Evolutionary conservation across 2,329 filamentous ascomycete genomes (phyloP).

Genomic region (Epichloe elymi): DNA sequence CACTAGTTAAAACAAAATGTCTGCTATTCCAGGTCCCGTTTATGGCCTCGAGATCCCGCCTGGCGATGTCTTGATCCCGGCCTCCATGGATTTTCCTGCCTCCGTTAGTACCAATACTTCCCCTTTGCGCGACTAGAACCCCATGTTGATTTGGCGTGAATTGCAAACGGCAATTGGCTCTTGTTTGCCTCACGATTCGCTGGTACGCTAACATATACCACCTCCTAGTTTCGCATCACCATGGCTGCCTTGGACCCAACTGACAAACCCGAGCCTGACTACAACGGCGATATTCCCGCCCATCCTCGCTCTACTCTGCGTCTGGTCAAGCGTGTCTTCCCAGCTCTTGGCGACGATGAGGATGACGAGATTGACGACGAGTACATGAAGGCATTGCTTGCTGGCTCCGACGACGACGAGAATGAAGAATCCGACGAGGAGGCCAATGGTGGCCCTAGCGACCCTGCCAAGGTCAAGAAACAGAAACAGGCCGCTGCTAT

Average conservation of each 20-base stretch:
- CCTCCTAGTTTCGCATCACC: constrained; percentile 74
- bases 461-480: constrained; percentile 81
- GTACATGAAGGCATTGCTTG: constrained; percentile 43
- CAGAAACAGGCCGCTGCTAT: constrained; percentile 65
- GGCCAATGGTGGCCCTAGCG: constrained; percentile 78
- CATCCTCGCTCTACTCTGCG: constrained; percentile 77
- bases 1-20: constrained; percentile 29
- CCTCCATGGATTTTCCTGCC: constrained; percentile 64
- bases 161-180: background rate
- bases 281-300: constrained; percentile 45
- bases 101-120: constrained; percentile 49
- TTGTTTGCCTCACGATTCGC: background rate
- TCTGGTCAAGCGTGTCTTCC: constrained; percentile 62
- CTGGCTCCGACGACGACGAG: constrained; percentile 36
- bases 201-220: constrained; percentile 15
- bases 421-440: constrained; percentile 50
- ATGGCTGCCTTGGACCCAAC: constrained; percentile 97
- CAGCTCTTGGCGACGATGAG: constrained; percentile 37
- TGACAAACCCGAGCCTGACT: constrained; percentile 54
- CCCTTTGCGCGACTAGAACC: background rate
- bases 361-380: constrained; percentile 57
- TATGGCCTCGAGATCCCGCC: constrained; percentile 87
- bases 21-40: constrained; percentile 57
- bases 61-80: constrained; percentile 70
- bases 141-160: background rate